Base-by-base conservation (phyloP, 177 flowering plant genomes). In the Vitis hybrid region DNA sequence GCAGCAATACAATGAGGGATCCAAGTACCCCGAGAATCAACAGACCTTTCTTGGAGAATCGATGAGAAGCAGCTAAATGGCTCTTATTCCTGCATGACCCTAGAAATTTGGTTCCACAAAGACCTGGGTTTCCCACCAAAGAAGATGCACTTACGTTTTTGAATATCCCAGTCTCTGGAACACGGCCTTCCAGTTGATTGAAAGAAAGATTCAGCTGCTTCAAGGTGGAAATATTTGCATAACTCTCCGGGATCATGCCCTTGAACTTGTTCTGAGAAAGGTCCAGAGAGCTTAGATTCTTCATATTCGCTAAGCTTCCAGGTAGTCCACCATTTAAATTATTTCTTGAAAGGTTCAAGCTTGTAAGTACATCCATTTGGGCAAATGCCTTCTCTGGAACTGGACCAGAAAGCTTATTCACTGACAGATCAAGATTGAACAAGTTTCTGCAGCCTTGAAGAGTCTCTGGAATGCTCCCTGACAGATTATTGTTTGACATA, bases 141-240 rank as follows among this genome's bases (percentile, higher is more conserved):
- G 78, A 77, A 1, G 88, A 82, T 15, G 77, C 60, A 46, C 68
- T 77, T 6, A 85, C 75, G 69, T 70, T 78, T 64, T 10, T 51
- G 64, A 93, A 89, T 60, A 83, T 72, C 12, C 97, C 97, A 3
- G 59, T 13, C 46, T 79, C 77, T 8, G 96, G 96, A 63, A 93
- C 83, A 50, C 58, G 82, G 6, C 98, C 98, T 78, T 86, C 82
- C 19, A 93, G 88, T 46, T 75, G 82, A 75, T 91, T 93, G 87
- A 82, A 83, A 27, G 95, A 90, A 79, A 93, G 89, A 74, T 90
- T 88, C 67, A 93, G 80, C 68, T 72, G 70, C 67, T 85, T 86
- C 77, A 91, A 75, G 50, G 67, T 76, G 18, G 86, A 72, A 19
- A 83, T 58, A 71, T 81, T 82, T 48, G 77, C 69, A n/a, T 83